Conservation (phyloP, 805 yeast genomes). For the Phaffomyces opuntiae region DNA sequence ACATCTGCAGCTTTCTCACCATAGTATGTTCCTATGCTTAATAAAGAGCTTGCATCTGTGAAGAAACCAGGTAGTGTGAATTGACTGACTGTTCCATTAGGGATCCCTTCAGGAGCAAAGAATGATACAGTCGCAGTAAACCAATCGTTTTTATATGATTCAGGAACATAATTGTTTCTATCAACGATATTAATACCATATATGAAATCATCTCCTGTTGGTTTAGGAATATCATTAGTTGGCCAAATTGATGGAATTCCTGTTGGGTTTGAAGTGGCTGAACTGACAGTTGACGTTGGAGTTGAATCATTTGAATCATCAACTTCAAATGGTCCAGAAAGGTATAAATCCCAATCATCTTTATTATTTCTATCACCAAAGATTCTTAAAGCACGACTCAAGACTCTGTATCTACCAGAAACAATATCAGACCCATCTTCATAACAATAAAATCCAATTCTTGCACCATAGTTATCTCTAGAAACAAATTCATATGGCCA, state of each 20-base stretch:
- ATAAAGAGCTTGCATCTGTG: not conserved
- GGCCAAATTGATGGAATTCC: not conserved
- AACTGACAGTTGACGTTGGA: not conserved
- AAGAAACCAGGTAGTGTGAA: conserved; percentile 5
- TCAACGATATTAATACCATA: conserved; percentile 3
- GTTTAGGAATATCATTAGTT: not conserved
- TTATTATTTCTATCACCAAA: conserved; percentile 6
- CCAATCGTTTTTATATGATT: conserved; percentile 4
- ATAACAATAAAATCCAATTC: not conserved
- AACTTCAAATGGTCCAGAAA: conserved; percentile 4
- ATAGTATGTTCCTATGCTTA: not conserved
- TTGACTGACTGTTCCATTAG: conserved; percentile 6
- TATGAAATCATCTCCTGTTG: conserved; percentile 6
- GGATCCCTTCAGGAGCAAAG: conserved; percentile 1
- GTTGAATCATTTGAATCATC: not conserved
- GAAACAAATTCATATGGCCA: conserved; percentile 6
- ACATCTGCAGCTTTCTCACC: not conserved
- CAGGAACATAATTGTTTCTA: not conserved
- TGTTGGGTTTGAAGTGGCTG: not conserved
- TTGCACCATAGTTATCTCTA: not conserved
- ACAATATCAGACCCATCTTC: conserved; percentile 1
- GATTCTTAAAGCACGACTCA: conserved; percentile 6
- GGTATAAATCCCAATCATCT: conserved; percentile 8
- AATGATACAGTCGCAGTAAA: conserved; percentile 3
- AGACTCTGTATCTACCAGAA: conserved; percentile 8